phyloP scores from a whole-genome alignment of 2,329 filamentous ascomycete species.

The Cercospora zeina region DNA sequence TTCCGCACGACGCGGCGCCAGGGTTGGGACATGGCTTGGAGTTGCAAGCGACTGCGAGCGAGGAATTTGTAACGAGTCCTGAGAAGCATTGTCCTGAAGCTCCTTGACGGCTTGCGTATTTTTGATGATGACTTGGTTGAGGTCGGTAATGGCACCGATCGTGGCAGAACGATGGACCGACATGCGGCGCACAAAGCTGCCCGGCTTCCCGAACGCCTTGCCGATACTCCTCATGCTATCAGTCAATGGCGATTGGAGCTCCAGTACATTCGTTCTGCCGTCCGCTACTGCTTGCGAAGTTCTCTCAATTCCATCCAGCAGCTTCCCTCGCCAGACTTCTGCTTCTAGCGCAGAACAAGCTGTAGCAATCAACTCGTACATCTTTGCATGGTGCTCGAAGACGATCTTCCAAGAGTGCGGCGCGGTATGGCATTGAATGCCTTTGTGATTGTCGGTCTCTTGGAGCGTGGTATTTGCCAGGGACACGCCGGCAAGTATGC shows the following conservation, averaged over 20 bases:
- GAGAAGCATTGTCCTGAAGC: constrained; percentile 46
- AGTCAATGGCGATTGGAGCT: constrained; percentile 63
- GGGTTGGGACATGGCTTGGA: constrained; percentile 66
- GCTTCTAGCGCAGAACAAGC: constrained; percentile 82
- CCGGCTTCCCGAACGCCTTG: constrained; percentile 70
- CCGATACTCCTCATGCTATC: constrained; percentile 74
- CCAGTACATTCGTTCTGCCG: constrained; percentile 49
- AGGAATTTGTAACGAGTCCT: constrained; percentile 60
- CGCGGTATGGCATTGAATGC: constrained; percentile 81
- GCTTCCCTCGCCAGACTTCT: constrained; percentile 71
- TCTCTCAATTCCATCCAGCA: constrained; percentile 56
- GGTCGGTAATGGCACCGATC: constrained; percentile 64
- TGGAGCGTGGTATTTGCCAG: constrained; percentile 67
- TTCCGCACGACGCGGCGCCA: constrained; percentile 73
- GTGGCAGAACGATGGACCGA: constrained; percentile 80
- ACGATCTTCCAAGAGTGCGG: constrained; percentile 89
- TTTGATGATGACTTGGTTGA: constrained; percentile 79
- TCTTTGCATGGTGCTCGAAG: constrained; percentile 73
- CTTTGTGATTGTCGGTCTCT: constrained; percentile 72
- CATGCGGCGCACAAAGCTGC: constrained; percentile 63
- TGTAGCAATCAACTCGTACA: constrained; percentile 83
- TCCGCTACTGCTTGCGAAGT: constrained; percentile 55
- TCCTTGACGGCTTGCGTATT: constrained; percentile 74
- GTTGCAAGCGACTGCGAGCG: constrained; percentile 78
- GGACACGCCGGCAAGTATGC: constrained; percentile 71